Evolutionary conservation across 177 flowering plant genomes (phyloP).

Genomic region (Vitis hybrid): DNA sequence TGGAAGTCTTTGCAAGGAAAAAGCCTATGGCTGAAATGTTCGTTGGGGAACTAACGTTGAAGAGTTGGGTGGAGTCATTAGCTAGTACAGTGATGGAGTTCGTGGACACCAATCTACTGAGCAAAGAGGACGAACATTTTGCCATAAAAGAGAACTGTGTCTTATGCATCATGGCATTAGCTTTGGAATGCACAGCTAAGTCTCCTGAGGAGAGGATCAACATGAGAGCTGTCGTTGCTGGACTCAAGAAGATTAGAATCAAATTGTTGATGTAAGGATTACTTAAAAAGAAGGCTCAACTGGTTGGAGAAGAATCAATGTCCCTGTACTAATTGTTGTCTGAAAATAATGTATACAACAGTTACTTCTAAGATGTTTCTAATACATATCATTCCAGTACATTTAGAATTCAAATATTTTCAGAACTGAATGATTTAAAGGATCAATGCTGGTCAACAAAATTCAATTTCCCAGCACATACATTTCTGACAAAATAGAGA

Average conservation of each 20-base stretch:
- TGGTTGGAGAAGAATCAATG: too few relatives aligned
- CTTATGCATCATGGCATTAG: constrained; percentile 4
- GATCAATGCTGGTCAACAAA: not conserved
- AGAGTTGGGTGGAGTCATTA: too few relatives aligned
- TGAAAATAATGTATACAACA: too few relatives aligned
- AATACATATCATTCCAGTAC: too few relatives aligned
- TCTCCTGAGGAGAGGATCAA: constrained; percentile 1
- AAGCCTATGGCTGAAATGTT: too few relatives aligned
- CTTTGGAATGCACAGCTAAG: constrained; percentile 5
- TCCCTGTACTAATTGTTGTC: too few relatives aligned
- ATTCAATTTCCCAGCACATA: not conserved
- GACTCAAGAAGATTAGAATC: constrained; percentile 1
- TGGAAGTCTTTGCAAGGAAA: constrained; percentile 13
- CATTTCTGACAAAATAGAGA: not conserved
- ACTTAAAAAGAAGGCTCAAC: not conserved
- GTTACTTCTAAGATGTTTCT: too few relatives aligned
- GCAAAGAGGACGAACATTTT: constrained; percentile 4
- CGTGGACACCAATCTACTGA: constrained; percentile 8
- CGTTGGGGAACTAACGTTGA: too few relatives aligned
- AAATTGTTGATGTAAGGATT: not conserved
- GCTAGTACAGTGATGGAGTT: constrained; percentile 1
- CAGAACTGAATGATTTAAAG: too few relatives aligned
- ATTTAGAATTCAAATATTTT: too few relatives aligned
- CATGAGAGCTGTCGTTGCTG: not conserved
- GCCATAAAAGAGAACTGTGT: not conserved